These are phyloP conservation scores for Sutorius eximius DNA, from an alignment of 1,284 basidiomycete genomes.

Conservation along the genomic window DNA sequence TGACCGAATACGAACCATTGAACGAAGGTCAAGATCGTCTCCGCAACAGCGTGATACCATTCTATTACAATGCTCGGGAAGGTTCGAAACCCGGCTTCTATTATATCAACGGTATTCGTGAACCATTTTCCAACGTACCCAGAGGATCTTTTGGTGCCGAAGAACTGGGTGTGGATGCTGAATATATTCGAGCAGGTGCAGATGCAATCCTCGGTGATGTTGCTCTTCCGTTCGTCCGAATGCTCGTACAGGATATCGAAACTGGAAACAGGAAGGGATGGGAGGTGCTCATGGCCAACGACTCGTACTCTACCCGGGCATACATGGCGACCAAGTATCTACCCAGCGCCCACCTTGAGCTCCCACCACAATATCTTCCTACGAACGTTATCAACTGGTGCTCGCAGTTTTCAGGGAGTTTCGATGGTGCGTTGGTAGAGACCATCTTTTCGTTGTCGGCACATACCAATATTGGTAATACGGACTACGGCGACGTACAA, in stretches of 20 bases:
- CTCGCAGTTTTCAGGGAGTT: constrained; percentile 4
- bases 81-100: constrained; percentile 6
- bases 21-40: constrained; percentile 13
- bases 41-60: constrained; percentile 14
- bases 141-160: constrained; percentile 10
- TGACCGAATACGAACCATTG: constrained; percentile 19
- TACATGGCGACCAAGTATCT: constrained; percentile 24
- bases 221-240: constrained; percentile 8
- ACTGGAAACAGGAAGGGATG: constrained; percentile 11
- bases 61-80: background rate
- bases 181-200: constrained; percentile 15
- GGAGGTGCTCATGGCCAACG: constrained; percentile 12
- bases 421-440: background rate
- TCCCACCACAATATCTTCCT: constrained; percentile 15
- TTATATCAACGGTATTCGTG: constrained; percentile 17
- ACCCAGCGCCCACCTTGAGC: constrained; percentile 14
- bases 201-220: constrained; percentile 13
- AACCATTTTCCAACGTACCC: background rate
- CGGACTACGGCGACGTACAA: background rate
- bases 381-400: constrained; percentile 27
- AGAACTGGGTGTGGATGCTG: constrained; percentile 7
- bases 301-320: constrained; percentile 8
- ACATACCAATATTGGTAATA: background rate
- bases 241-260: constrained; percentile 11
- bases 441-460: background rate